Evolutionary conservation across 345 rosid species (phyloP), one percentile per base, ranked within the genome.

Genomic region (Hibiscus tridactylites): DNA sequence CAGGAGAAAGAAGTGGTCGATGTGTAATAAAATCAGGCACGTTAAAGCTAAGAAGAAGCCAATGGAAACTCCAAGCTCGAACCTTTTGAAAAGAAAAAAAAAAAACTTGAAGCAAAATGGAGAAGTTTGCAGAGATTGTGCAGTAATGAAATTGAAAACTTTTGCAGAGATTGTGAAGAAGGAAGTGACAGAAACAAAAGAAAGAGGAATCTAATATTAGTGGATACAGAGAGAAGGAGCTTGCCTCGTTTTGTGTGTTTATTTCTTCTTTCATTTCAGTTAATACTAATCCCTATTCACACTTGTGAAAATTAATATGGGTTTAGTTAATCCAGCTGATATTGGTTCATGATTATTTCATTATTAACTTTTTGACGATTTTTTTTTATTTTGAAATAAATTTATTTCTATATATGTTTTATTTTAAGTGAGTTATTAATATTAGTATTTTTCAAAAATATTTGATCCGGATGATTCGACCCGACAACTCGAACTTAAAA

Each of bases 201-300:
- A 71, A 62, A 58, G 31, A 24, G 52, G 75, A 62, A 50, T 72
- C 70, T 50, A 24, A 58, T 1, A 9, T 58, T 24, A 58, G 61
- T 58, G 61, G 61, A 21, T 9, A 58, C 61, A 58, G 69, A 70
- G 65, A 19, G 64, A 31, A 62, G 26, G 42, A 61, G 70, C 49
- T 3, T 61, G 76, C 75, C 80, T 79, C 80, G 79, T 67, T 78
- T 71, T 57, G 31, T 50, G 85, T 68, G 73, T 70, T 77, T 56
- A 61, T 65, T 47, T 78, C 79, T 70, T 61, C 71, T 68, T 75
- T 78, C 78, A 63, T 37, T 63, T 10, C 15, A 15, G 42, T 26
- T 24, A 21, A 58, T 21, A 9, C 6, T 24, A 58, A 26, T 57
- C 10, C 10, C 31, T 24, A 1, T 57, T 57, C 61, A 57, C 7